Evolutionary conservation across 176 grass and related monocot species (phyloP).

Genomic region (Avena sativa): DNA sequence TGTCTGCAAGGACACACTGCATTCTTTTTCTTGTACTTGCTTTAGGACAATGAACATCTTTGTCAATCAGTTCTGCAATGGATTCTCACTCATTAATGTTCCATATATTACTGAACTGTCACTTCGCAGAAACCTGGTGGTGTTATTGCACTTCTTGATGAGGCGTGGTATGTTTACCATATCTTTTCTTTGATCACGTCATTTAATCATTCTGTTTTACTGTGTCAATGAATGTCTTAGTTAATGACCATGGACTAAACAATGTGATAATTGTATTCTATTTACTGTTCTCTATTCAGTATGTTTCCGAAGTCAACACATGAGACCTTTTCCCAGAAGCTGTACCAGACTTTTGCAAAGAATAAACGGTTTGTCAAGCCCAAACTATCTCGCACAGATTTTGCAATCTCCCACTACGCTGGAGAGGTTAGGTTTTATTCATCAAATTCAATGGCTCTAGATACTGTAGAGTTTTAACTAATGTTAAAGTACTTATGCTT

Average conservation of each 20-base stretch:
- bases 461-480: constrained; percentile 14
- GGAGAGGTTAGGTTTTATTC: constrained; percentile 76
- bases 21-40: constrained; percentile 33
- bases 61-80: constrained; percentile 21
- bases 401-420: constrained; percentile 88
- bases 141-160: constrained; percentile 96
- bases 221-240: constrained; percentile 16
- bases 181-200: constrained; percentile 32
- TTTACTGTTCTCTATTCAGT: constrained; percentile 51
- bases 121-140: constrained; percentile 96
- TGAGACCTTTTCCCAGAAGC: constrained; percentile 95
- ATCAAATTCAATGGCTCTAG: constrained; percentile 15
- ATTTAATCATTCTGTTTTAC: constrained; percentile 34
- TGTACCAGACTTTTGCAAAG: constrained; percentile 94
- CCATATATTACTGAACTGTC: constrained; percentile 19
- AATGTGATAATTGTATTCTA: constrained; percentile 33
- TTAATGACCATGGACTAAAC: constrained; percentile 35
- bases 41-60: constrained; percentile 18
- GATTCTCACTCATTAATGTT: constrained; percentile 32
- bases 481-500: constrained; percentile 31
- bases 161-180: constrained; percentile 80
- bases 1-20: constrained; percentile 16
- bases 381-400: constrained; percentile 96
- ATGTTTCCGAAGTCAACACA: constrained; percentile 99
- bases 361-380: constrained; percentile 94